Evolutionary conservation across 441 rosid species (phyloP), one percentile per base, ranked within the genome.

Genomic region (Pelargonium cotyledonis): DNA sequence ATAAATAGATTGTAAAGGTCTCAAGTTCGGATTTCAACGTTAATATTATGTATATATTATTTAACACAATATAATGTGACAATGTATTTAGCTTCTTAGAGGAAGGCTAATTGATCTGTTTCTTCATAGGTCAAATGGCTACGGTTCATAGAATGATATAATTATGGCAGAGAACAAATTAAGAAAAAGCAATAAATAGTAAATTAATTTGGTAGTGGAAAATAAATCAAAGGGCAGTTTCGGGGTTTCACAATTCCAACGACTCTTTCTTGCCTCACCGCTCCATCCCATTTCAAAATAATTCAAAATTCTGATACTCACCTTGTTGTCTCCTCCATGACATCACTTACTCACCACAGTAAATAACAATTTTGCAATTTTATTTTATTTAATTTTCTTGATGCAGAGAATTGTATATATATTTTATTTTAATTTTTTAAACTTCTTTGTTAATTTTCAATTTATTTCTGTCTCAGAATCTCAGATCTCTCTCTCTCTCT

Each of bases 211-310:
- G 6, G 23, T 16, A 55, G 23, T 8, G 19, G 61, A 15, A 55
- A 55, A 55, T 55, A 6, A 55, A 55, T 53, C 60, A 55, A 18
- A 55, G 61, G 61, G 61, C 61, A 55, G 9, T 55, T 55, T 4
- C 61, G 61, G 61, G 11, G 1, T 15, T 55, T 55, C 61, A 55
- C 23, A 55, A 15, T 16, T 55, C 10, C 61, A 55, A 55, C 61
- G 61, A 15, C 61, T 62, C 41, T 0, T 8, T 62, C 49, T 35
- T 38, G 23, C 15, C 2, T 3, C 23, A 68, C 78, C 80, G 82
- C 81, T 75, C 26, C 58, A 68, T 31, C 44, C 64, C 62, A 6
- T 65, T 77, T 77, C 44, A 65, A 77, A 80, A 73, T 70, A n/a
- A 5, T 80, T 77, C 69, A 66, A 80, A 69, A 76, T 43, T 57